Evolutionary conservation across 495 filamentous ascomycete species (phyloP), one percentile per base, ranked within the genome.

Genomic region (Chlorociboria aeruginascens): DNA sequence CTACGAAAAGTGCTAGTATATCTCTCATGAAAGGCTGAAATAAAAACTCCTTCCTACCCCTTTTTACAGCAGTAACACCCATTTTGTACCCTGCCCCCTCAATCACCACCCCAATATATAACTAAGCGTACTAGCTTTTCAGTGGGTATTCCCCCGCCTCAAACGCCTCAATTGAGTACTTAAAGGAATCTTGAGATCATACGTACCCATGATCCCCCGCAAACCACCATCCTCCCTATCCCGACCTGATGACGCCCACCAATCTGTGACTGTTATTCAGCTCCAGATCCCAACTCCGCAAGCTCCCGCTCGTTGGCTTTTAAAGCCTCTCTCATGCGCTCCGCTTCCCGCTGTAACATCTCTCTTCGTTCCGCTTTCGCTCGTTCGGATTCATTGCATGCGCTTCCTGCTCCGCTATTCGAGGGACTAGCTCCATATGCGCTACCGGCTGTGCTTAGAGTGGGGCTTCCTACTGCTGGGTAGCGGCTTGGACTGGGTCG

Each of bases 221-320:
- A 16, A 13, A 11, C 17, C 12, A 20, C 16, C 11, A n/a, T 28
- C 16, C 40, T 45, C 28, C 11, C 10, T 25, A 32, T 29, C 29
- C 40, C 40, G 4, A 25, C 4, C 20, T 25, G 20, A 25, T n/a
- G 36, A 14, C 20, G n/a, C 13, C 25, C 25, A 13, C 16, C 25
- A 7, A 13, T 10, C 35, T 29, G 13, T 34, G 12, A 39, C 11
- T 45, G 45, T 51, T 29, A 51, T 13, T 52, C 48, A 1, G 9
- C 42, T 36, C 43, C 36, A 4, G 20, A 25, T 30, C 49, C 49
- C 53, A 88, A 61, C 55, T 82, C 83, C 25, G 82, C 83, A 48
- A 93, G 62, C 48, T 93, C 86, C 43, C 79, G 73, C 63, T 94
- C 86, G 59, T 86, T 90, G 17, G 77, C 78, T 14, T 75, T 72